phyloP scores from a whole-genome alignment of 345 rosid species.

The Syzygium aqueum region DNA sequence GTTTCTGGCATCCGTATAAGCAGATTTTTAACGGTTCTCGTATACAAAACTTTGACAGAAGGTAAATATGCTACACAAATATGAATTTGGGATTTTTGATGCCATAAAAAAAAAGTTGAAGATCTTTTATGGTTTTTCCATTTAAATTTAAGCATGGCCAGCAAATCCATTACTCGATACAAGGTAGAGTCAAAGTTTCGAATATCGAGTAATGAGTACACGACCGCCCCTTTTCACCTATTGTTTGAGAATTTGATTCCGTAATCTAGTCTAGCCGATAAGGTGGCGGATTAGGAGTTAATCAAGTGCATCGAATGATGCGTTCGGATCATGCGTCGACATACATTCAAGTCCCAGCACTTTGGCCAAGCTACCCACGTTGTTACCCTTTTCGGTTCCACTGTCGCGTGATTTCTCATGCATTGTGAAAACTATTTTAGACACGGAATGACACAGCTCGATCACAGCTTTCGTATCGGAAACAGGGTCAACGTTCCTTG shows the following conservation, averaged over 20 bases:
- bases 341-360: background rate
- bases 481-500: background rate
- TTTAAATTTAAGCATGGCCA: too few relatives aligned
- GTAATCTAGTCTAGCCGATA: background rate
- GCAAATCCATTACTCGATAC: too few relatives aligned
- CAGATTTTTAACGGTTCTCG: too few relatives aligned
- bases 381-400: background rate
- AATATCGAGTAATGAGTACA: background rate
- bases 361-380: background rate
- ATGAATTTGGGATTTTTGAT: too few relatives aligned
- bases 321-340: background rate
- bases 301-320: background rate
- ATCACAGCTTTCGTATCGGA: background rate
- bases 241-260: background rate
- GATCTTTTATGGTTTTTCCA: too few relatives aligned
- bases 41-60: too few relatives aligned
- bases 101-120: too few relatives aligned
- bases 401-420: background rate
- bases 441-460: background rate
- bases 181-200: background rate
- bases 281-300: background rate
- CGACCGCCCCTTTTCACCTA: background rate
- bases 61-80: too few relatives aligned
- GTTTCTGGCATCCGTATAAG: too few relatives aligned
- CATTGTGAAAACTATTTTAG: background rate